Evolutionary conservation across 192 early-diverging fungal species (phyloP).

Genomic region (Coemansia reversa): DNA sequence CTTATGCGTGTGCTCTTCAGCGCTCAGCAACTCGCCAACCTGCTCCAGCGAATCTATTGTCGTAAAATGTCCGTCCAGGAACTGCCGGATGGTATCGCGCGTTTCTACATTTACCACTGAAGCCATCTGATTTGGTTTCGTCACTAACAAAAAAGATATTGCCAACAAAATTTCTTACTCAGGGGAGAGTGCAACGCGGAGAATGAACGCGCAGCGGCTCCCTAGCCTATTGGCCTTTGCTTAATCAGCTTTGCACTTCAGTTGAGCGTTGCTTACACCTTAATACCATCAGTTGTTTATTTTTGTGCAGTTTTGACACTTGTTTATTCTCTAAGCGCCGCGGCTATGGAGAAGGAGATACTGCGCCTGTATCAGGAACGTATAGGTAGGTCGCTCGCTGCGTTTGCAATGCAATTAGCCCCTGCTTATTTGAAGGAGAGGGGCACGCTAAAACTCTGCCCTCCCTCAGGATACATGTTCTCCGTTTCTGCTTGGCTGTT

Average conservation of each 20-base stretch:
- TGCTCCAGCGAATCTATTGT: slow-evolving; percentile 45
- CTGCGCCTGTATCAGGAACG: slow-evolving; percentile 49
- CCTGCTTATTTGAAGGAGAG: not conserved
- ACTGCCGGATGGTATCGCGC: slow-evolving; percentile 21
- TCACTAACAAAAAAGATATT: not conserved
- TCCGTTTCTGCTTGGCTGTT: not conserved
- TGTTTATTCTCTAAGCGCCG: not conserved
- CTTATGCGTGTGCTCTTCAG: slow-evolving; percentile 38
- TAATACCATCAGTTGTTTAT: too few relatives aligned
- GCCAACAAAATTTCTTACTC: not conserved
- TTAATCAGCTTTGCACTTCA: slow-evolving; percentile 1
- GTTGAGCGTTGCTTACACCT: too few relatives aligned
- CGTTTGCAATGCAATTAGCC: too few relatives aligned
- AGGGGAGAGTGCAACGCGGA: not conserved
- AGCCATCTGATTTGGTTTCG: slow-evolving; percentile 7
- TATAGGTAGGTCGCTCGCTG: slow-evolving; percentile 41
- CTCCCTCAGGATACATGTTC: not conserved
- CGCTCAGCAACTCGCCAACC: slow-evolving; percentile 36
- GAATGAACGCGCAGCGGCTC: slow-evolving; percentile 1
- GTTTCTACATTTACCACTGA: slow-evolving; percentile 1
- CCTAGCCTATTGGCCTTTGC: not conserved
- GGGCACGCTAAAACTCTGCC: too few relatives aligned
- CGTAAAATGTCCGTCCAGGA: slow-evolving; percentile 43
- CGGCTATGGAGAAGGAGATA: slow-evolving; percentile 49
- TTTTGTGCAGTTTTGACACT: too few relatives aligned